phyloP scores from a whole-genome alignment of 495 filamentous ascomycete genomes.

The Extremus antarcticus region DNA sequence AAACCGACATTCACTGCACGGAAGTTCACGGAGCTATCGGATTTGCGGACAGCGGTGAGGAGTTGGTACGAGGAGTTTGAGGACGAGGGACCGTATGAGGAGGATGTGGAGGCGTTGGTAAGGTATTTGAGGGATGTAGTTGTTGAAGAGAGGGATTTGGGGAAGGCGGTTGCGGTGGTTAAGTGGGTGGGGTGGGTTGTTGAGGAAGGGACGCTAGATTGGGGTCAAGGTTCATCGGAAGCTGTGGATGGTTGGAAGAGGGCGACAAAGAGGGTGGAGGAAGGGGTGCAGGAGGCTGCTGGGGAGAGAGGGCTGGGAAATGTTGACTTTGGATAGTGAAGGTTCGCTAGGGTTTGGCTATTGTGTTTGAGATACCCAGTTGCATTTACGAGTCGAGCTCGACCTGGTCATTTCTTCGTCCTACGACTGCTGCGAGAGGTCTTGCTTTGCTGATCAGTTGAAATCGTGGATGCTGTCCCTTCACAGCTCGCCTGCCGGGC shows the following conservation, averaged over 20 bases:
- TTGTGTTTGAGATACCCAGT: not conserved
- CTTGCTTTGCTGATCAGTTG: too few relatives aligned
- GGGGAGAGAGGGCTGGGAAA: constrained; percentile 50
- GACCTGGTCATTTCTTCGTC: too few relatives aligned
- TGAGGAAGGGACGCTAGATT: constrained; percentile 31
- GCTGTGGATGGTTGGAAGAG: constrained; percentile 39
- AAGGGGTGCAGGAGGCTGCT: constrained; percentile 50
- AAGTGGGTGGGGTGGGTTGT: constrained; percentile 66
- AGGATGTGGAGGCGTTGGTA: constrained; percentile 63
- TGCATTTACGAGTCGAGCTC: not conserved
- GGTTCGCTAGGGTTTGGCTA: not conserved
- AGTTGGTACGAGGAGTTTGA: constrained; percentile 58
- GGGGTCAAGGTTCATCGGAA: constrained; percentile 15
- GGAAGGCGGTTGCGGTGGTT: constrained; percentile 56
- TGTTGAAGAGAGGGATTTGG: constrained; percentile 60
- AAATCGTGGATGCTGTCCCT: too few relatives aligned
- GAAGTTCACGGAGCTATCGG: constrained; percentile 41
- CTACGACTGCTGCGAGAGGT: too few relatives aligned
- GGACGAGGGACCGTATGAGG: constrained; percentile 58
- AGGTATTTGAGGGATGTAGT: constrained; percentile 61
- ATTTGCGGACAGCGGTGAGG: constrained; percentile 50
- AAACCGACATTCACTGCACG: constrained; percentile 56
- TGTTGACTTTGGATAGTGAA: constrained; percentile 38
- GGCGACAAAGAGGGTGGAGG: constrained; percentile 46
- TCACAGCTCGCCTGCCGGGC: too few relatives aligned